Conservation (phyloP, 352 stramenopile species). For the Hyphochytrium catenoides region DNA sequence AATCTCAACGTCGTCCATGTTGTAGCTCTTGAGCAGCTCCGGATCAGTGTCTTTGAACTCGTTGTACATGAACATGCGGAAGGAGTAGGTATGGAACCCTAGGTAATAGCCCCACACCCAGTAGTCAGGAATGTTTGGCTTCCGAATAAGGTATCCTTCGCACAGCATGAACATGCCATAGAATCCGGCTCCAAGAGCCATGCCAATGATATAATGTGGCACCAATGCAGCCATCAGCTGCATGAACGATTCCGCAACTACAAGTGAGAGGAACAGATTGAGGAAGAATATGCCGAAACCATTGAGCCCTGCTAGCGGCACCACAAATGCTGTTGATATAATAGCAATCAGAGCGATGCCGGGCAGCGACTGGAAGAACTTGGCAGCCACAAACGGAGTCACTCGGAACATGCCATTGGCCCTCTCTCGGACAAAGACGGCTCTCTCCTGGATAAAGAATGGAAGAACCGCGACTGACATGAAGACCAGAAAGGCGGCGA, state of each 20-base stretch:
- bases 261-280: constrained; percentile 23
- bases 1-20: no score
- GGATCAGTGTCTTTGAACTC: no score
- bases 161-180: constrained; percentile 28
- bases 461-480: constrained; percentile 62
- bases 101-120: constrained; percentile 29
- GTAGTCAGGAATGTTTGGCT: constrained; percentile 15
- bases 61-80: constrained; percentile 23
- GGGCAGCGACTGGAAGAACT: constrained; percentile 21
- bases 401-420: constrained; percentile 29
- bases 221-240: constrained; percentile 17
- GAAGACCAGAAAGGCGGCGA: constrained; percentile 59
- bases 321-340: constrained; percentile 14
- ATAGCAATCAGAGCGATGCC: constrained; percentile 19
- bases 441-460: constrained; percentile 50
- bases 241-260: constrained; percentile 22
- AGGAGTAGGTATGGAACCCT: constrained; percentile 27
- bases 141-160: constrained; percentile 23
- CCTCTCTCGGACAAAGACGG: constrained; percentile 35
- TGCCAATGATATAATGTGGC: constrained; percentile 28
- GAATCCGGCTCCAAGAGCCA: constrained; percentile 20
- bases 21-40: no score
- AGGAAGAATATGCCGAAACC: constrained; percentile 14
- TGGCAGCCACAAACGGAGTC: constrained; percentile 23
- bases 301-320: constrained; percentile 15